Evolutionary conservation across 225 moss, liverwort and hornwort species (phyloP).

Genomic region (Bryum argenteum): DNA sequence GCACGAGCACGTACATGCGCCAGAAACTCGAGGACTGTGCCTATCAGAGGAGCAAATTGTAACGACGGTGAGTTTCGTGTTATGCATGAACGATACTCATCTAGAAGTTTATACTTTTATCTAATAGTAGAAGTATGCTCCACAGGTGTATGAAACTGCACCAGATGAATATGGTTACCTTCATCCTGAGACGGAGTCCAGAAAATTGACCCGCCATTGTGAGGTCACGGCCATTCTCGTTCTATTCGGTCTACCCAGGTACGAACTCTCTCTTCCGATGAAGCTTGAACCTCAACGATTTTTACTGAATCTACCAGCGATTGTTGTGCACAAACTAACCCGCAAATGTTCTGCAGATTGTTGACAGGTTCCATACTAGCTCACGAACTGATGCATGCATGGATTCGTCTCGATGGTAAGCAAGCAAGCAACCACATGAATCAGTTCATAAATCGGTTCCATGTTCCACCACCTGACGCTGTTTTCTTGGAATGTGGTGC

Average conservation of each 20-base stretch:
- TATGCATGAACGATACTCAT: background rate
- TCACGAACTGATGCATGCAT: constrained; percentile 98
- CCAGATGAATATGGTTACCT: constrained; percentile 61
- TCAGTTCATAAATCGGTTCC: too few relatives aligned
- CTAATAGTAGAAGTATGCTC: constrained; percentile 19
- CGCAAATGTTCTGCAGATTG: constrained; percentile 52
- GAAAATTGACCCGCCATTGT: constrained; percentile 87
- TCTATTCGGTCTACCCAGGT: constrained; percentile 94
- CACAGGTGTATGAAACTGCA: constrained; percentile 74
- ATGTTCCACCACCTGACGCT: too few relatives aligned
- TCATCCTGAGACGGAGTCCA: constrained; percentile 72
- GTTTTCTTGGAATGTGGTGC: constrained; percentile 18
- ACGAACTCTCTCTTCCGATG: background rate
- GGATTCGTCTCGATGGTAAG: constrained; percentile 96
- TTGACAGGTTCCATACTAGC: constrained; percentile 96
- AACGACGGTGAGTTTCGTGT: constrained; percentile 62
- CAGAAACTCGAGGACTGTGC: constrained; percentile 94
- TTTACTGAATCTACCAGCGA: too few relatives aligned
- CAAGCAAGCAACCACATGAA: background rate
- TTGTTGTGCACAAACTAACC: background rate
- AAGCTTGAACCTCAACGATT: background rate
- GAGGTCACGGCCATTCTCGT: constrained; percentile 98
- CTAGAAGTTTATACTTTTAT: background rate
- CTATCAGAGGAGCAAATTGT: constrained; percentile 98
- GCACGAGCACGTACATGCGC: constrained; percentile 83